Evolutionary conservation across 1,284 basidiomycete species (phyloP).

Genomic region (Chondrostereum purpureum): DNA sequence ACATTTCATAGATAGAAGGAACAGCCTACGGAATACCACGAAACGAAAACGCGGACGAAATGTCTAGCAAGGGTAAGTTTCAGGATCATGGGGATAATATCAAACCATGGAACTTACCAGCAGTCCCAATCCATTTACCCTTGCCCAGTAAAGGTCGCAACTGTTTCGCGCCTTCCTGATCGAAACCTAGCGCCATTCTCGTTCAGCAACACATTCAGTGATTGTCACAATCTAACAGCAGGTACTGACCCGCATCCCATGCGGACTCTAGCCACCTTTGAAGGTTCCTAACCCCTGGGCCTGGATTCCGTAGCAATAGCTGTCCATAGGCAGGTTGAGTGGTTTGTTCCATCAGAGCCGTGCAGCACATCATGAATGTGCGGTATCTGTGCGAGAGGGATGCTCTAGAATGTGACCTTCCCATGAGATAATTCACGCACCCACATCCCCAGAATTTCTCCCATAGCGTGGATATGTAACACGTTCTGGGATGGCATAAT

Average conservation of each 20-base stretch:
- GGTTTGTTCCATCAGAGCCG: slow-evolving; percentile 61
- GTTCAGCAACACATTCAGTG: too few species aligned
- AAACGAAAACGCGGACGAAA: slow-evolving; percentile 63
- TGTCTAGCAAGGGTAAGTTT: slow-evolving; percentile 30
- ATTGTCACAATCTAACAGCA: too few species aligned
- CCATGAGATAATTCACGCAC: slow-evolving; percentile 34
- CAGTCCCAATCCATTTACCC: slow-evolving; percentile 75
- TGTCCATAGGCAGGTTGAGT: slow-evolving; percentile 48
- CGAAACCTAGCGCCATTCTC: slow-evolving; percentile 60
- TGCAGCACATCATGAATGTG: slow-evolving; percentile 79
- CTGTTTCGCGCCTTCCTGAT: slow-evolving; percentile 57
- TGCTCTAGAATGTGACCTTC: neutral
- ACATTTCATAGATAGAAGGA: slow-evolving; percentile 1
- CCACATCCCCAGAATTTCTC: slow-evolving; percentile 71
- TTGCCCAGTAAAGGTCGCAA: slow-evolving; percentile 59
- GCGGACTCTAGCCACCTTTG: slow-evolving; percentile 77
- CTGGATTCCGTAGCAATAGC: slow-evolving; percentile 6
- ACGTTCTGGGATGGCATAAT: slow-evolving; percentile 55
- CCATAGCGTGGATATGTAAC: slow-evolving; percentile 53
- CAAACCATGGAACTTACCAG: slow-evolving; percentile 37
- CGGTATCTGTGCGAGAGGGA: slow-evolving; percentile 56
- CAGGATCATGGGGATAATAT: slow-evolving; percentile 9
- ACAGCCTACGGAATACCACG: slow-evolving; percentile 70
- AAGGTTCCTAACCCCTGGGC: slow-evolving; percentile 67
- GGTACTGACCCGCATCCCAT: slow-evolving; percentile 60